Evolutionary conservation across 176 grass and related monocot genomes (phyloP).

Genomic region (Themeda triandra): DNA sequence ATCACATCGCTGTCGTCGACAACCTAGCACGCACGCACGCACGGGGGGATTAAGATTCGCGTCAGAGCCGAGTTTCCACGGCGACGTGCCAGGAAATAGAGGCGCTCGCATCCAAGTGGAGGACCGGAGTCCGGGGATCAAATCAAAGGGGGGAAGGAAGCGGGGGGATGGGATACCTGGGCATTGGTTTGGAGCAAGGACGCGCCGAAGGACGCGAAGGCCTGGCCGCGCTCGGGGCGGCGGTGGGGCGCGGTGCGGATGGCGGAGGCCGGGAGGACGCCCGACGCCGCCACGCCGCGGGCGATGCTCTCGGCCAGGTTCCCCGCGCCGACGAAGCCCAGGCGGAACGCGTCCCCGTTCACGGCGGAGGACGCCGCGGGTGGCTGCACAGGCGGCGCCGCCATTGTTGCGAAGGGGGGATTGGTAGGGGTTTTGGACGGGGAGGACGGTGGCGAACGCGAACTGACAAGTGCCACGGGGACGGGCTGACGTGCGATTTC

Average conservation of each 20-base stretch:
- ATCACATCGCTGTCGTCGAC: constrained; percentile 81
- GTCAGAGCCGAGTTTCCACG: too few relatives aligned
- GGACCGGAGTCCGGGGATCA: too few relatives aligned
- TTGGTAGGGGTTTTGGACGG: not conserved
- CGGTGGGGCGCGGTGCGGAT: constrained; percentile 75
- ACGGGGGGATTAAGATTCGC: not conserved
- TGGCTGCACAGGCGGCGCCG: constrained; percentile 29
- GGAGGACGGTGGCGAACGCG: not conserved
- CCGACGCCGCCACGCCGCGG: constrained; percentile 67
- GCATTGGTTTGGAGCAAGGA: constrained; percentile 62
- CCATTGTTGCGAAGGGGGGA: constrained; percentile 28
- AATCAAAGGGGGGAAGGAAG: not conserved
- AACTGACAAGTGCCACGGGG: not conserved
- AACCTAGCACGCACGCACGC: constrained; percentile 34
- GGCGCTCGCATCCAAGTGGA: not conserved
- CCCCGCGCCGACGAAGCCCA: constrained; percentile 81
- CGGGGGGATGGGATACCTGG: constrained; percentile 36
- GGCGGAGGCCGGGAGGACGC: constrained; percentile 61
- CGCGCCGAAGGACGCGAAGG: constrained; percentile 72
- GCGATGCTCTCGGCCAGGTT: constrained; percentile 98
- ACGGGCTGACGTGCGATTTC: not conserved
- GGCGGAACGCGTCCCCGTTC: constrained; percentile 38
- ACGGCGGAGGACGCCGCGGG: constrained; percentile 8
- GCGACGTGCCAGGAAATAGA: not conserved
- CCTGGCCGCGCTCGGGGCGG: constrained; percentile 57